Evolutionary conservation across 768 basidiomycete genomes (phyloP).

Genomic region (Boletus vermiculosoides): DNA sequence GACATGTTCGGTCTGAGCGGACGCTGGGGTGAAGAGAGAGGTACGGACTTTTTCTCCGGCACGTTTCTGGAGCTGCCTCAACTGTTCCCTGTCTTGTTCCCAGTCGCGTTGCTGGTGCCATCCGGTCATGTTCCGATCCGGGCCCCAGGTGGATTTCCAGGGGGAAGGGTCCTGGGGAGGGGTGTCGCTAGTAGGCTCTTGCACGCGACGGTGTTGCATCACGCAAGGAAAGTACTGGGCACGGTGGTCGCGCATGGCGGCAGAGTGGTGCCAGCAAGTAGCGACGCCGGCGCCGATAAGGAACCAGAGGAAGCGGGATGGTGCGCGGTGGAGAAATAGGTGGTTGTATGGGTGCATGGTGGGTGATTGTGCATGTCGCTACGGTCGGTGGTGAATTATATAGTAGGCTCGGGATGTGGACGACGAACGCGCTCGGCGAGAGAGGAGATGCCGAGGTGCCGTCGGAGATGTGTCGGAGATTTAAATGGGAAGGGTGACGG

Average conservation of each 20-base stretch:
- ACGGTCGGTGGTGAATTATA: constrained; percentile 3
- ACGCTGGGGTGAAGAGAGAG: not conserved
- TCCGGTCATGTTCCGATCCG: constrained; percentile 15
- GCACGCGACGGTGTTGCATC: constrained; percentile 23
- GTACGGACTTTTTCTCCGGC: constrained; percentile 49
- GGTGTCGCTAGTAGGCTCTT: constrained; percentile 1
- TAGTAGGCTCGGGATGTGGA: constrained; percentile 8
- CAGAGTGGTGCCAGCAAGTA: constrained; percentile 39
- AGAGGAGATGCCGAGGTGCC: constrained; percentile 11
- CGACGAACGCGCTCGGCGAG: constrained; percentile 29
- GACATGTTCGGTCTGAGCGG: not conserved
- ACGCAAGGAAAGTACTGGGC: constrained; percentile 33
- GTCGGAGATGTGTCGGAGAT: constrained; percentile 14
- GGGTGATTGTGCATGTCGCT: constrained; percentile 1
- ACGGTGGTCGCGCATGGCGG: constrained; percentile 42
- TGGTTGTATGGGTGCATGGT: constrained; percentile 26
- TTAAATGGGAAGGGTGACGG: constrained; percentile 6
- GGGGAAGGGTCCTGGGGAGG: constrained; percentile 7
- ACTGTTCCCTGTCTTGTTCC: constrained; percentile 48
- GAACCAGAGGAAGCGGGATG: constrained; percentile 72
- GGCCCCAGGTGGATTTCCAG: constrained; percentile 3
- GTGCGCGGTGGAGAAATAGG: constrained; percentile 34
- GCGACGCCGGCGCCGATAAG: constrained; percentile 50
- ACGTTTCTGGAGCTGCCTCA: constrained; percentile 45
- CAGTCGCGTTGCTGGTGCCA: constrained; percentile 30